Evolutionary conservation across 192 early-diverging fungal species (phyloP).

Genomic region (Linderina pennispora): DNA sequence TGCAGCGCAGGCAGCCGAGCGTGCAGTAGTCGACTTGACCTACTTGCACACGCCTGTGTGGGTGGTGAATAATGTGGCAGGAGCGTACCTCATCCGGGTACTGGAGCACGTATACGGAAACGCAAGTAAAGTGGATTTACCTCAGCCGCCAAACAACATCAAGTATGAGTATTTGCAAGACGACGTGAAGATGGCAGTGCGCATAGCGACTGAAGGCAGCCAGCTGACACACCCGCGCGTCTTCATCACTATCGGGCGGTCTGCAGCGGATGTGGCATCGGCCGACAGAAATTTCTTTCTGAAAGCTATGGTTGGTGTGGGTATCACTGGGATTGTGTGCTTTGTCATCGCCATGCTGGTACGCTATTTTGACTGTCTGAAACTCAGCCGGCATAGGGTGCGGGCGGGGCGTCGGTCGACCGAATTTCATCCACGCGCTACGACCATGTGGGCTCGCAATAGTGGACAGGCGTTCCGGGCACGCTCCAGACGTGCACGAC

Average conservation of each 20-base stretch:
- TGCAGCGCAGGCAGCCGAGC: slow-evolving; percentile 36
- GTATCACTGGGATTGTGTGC: slow-evolving; percentile 39
- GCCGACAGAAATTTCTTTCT: slow-evolving; percentile 42
- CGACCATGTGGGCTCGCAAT: neutral
- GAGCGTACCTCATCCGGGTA: slow-evolving; percentile 15
- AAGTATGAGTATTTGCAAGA: slow-evolving; percentile 12
- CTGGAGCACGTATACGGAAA: slow-evolving; percentile 3
- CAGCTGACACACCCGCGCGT: neutral
- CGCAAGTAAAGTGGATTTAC: neutral
- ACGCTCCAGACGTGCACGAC: no score
- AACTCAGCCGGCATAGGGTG: slow-evolving; percentile 1
- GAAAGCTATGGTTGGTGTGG: slow-evolving; percentile 43
- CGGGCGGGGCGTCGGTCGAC: neutral
- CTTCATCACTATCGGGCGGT: slow-evolving; percentile 26
- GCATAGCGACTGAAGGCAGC: slow-evolving; percentile 1
- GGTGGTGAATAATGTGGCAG: slow-evolving; percentile 33
- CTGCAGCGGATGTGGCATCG: slow-evolving; percentile 22
- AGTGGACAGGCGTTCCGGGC: no score
- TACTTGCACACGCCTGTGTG: slow-evolving; percentile 28
- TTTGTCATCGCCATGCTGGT: slow-evolving; percentile 38
- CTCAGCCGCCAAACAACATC: slow-evolving; percentile 10
- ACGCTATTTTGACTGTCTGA: slow-evolving; percentile 34
- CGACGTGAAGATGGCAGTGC: slow-evolving; percentile 9
- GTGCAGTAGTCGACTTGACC: slow-evolving; percentile 7
- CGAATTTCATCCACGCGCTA: no score